Base-by-base conservation (phyloP, 148 eudicot genomes). In the Cornus controversa region DNA sequence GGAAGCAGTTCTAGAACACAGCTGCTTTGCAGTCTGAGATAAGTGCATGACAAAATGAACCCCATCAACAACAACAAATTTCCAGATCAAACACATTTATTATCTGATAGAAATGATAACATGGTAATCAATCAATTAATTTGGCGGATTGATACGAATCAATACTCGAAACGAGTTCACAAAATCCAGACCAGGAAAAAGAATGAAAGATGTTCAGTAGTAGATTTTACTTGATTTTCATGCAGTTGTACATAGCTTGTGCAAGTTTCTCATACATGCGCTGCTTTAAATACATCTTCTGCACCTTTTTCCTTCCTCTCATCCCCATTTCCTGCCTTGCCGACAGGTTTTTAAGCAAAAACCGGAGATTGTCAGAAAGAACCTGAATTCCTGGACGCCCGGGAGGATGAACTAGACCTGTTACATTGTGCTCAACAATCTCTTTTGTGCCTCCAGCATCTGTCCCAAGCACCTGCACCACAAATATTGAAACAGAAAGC, bases 361-460 rank as follows among this genome's bases (percentile, higher is more conserved):
- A 92, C 69, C 81, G 81, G 69, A 96, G 88, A 79, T 96, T 86
- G 47, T 88, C 80, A 11, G 98, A 87, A 10, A 96, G 94, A 71
- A 85, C 81, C 47, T 76, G 86, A 24, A 86, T 84, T 67, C 99
- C 99, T 2, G 87, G 87, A 42, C 79, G 92, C 70, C 99, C 99
- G 76, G 86, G 65, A 25, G 98, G 93, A 77, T 96, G 97, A 14
- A 96, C 89, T 63, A 93, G 89, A 34, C 99, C 99, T 0, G 93
- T 93, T 37, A 85, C 82, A 29, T 96, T 96, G 71, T 92, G 91
- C 83, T 90, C 93, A 2, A 93, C 95, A 4, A 96, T 91, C 84
- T 96, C 98, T 79, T 77, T 92, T 72, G 99, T 96, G 82, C 99
- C 98, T 60, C 98, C 99, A 8, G 99, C 90, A 83, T 90, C 91